Conservation (phyloP, 495 filamentous ascomycete genomes). For the Mytilinidion resinicola region DNA sequence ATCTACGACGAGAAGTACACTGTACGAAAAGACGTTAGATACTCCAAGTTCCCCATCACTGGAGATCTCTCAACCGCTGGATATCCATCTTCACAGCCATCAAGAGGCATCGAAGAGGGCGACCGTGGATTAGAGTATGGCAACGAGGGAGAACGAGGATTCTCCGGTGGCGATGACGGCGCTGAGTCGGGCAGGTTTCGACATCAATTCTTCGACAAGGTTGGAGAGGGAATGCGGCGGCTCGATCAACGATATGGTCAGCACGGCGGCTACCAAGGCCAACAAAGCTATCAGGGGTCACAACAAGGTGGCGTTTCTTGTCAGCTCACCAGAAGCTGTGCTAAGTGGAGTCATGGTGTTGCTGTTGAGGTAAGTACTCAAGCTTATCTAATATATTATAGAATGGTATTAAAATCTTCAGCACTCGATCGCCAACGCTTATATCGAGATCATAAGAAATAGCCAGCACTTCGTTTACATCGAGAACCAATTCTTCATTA, state of each 20-base stretch:
- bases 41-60: slow-evolving; percentile 7
- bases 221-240: slow-evolving; percentile 24
- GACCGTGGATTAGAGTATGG: slow-evolving; percentile 33
- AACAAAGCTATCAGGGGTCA: slow-evolving; percentile 14
- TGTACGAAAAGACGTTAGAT: slow-evolving; percentile 48
- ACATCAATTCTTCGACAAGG: slow-evolving; percentile 18
- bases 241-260: slow-evolving; percentile 15
- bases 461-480: slow-evolving; percentile 87
- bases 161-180: slow-evolving; percentile 10
- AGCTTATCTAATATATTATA: background rate
- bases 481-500: slow-evolving; percentile 98
- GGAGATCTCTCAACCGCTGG: background rate
- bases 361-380: slow-evolving; percentile 40
- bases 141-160: slow-evolving; percentile 22
- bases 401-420: slow-evolving; percentile 31
- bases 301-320: slow-evolving; percentile 49
- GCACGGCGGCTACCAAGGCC: slow-evolving; percentile 16
- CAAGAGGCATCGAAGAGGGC: slow-evolving; percentile 38
- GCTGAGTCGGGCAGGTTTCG: slow-evolving; percentile 20
- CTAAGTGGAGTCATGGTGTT: slow-evolving; percentile 67
- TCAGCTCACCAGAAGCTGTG: slow-evolving; percentile 63
- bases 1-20: slow-evolving; percentile 81
- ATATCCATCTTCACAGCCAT: slow-evolving; percentile 35
- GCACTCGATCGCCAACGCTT: slow-evolving; percentile 87
- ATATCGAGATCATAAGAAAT: slow-evolving; percentile 72